Percentiles rank a stretch among this genome's conserved stretches.
These are phyloP conservation scores for Myriangium duriaei DNA, from an alignment of 2,329 filamentous ascomycete genomes.

Conservation along the genomic window DNA sequence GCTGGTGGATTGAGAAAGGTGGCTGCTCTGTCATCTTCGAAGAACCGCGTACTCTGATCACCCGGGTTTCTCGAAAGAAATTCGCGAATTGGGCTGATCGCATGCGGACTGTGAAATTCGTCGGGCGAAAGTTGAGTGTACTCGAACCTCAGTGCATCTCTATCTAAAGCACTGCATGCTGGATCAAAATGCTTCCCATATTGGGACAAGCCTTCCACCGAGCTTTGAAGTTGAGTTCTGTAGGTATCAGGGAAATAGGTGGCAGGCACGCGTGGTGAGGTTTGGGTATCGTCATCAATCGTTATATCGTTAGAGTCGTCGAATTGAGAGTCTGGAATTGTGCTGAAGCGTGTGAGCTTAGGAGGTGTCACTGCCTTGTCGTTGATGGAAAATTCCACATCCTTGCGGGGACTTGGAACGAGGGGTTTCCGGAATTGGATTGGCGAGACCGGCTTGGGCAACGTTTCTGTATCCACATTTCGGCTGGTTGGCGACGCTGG, in stretches of 20 bases:
- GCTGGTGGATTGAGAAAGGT: neutral
- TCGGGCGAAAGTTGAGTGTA: slow-evolving; percentile 12
- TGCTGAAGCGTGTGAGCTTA: too few species aligned
- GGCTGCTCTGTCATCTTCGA: neutral
- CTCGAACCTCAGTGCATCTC: slow-evolving; percentile 11
- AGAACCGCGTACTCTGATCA: neutral
- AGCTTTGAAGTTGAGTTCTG: slow-evolving; percentile 1
- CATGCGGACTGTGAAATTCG: too few species aligned
- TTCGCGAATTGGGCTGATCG: too few species aligned
- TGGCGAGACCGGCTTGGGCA: slow-evolving; percentile 2
- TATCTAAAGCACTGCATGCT: slow-evolving; percentile 12
- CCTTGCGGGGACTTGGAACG: neutral
- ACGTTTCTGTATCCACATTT: neutral
- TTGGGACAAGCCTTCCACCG: slow-evolving; percentile 2
- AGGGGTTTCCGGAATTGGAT: slow-evolving; percentile 5
- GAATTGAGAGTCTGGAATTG: slow-evolving; percentile 13
- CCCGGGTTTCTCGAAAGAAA: neutral
- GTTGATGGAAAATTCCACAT: slow-evolving; percentile 4
- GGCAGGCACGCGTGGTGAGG: neutral
- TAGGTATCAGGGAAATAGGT: neutral
- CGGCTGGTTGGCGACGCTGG: neutral
- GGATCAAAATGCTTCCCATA: slow-evolving; percentile 10
- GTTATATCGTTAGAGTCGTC: slow-evolving; percentile 9
- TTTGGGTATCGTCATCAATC: neutral
- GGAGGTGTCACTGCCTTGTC: slow-evolving; percentile 1